Conservation (phyloP, 2,329 filamentous ascomycete species). For the Escovopsis sp. region DNA sequence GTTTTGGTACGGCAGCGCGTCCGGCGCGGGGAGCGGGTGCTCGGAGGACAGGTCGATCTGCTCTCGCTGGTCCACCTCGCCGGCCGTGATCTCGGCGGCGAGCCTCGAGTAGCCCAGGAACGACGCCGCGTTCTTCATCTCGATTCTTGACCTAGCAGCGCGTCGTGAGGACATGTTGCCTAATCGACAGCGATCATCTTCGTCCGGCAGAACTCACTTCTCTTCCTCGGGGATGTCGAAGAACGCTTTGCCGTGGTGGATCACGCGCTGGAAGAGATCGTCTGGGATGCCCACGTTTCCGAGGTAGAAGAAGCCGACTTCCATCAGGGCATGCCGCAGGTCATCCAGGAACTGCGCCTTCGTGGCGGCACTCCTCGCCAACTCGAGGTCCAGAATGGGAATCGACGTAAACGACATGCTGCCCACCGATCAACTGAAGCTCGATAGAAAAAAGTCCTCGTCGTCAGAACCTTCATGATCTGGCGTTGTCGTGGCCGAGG, state of each 20-base stretch:
- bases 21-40: constrained; percentile 47
- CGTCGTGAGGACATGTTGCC: not conserved
- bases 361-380: constrained; percentile 45
- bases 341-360: constrained; percentile 59
- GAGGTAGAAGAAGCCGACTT: constrained; percentile 81
- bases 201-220: constrained; percentile 36
- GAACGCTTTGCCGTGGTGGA: constrained; percentile 53
- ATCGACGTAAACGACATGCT: constrained; percentile 58
- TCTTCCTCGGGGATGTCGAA: constrained; percentile 64
- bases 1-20: constrained; percentile 57
- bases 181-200: not conserved
- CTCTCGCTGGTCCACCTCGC: constrained; percentile 64
- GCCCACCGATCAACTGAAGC: too few relatives aligned
- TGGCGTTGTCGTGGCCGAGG: too few relatives aligned
- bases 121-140: constrained; percentile 60
- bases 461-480: too few relatives aligned
- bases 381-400: constrained; percentile 62
- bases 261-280: constrained; percentile 48
- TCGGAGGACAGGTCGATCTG: constrained; percentile 78
- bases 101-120: constrained; percentile 58
- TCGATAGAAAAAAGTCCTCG: too few relatives aligned
- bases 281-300: constrained; percentile 63
- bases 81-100: constrained; percentile 57
- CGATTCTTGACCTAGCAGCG: constrained; percentile 40
- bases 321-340: constrained; percentile 61